Percentiles rank a stretch among this genome's conserved stretches.
These are phyloP conservation scores for Datisca glomerata DNA, from an alignment of 306 rosid species.

Conservation along the genomic window DNA sequence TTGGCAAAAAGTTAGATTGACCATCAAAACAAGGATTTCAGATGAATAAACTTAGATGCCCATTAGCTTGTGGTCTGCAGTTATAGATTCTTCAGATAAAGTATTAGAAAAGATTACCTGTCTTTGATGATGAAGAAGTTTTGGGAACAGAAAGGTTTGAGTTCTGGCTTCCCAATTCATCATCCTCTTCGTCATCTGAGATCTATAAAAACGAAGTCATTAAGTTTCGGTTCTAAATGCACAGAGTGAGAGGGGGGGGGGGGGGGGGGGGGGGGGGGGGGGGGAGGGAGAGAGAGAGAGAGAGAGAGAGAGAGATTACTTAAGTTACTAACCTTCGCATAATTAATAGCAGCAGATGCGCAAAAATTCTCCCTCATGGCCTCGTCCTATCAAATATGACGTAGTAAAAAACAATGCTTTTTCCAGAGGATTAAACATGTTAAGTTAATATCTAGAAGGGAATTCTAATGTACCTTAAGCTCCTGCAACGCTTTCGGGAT, in stretches of 20 bases:
- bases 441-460: no score
- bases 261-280: no score
- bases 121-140: constrained; percentile 14
- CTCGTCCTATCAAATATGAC: constrained; percentile 22
- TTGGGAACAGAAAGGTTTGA: constrained; percentile 4
- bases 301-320: not conserved
- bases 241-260: no score
- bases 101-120: constrained; percentile 8
- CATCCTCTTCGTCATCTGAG: constrained; percentile 20
- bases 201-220: constrained; percentile 18
- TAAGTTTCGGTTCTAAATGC: no score
- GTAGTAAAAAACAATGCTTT: not conserved
- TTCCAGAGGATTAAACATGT: not conserved
- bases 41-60: no score
- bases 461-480: constrained; percentile 41
- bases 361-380: constrained; percentile 21
- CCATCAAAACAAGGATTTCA: no score
- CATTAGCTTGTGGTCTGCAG: no score
- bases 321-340: constrained; percentile 20
- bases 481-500: constrained; percentile 51
- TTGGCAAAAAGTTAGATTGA: no score
- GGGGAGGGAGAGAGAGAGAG: not conserved
- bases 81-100: no score
- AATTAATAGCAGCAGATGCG: constrained; percentile 9
- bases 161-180: constrained; percentile 16